Evolutionary conservation across 345 rosid species (phyloP).

Genomic region (Populus ilicifolia): DNA sequence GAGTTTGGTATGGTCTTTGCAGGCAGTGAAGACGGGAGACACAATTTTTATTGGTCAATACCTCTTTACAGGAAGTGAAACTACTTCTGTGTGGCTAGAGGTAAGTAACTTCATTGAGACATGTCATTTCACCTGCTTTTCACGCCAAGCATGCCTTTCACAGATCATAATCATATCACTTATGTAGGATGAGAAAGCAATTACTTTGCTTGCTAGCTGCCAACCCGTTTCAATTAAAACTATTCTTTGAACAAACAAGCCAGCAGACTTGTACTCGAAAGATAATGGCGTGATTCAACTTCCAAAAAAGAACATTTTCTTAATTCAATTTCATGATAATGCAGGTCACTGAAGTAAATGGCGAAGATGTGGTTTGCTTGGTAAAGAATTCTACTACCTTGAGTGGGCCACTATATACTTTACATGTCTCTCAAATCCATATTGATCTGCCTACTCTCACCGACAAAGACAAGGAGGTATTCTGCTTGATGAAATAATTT

Average conservation of each 20-base stretch:
- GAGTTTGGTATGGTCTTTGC: constrained; percentile 26
- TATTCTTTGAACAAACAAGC: neutral
- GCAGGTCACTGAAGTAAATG: constrained; percentile 51
- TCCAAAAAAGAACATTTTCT: neutral
- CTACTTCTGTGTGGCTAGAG: constrained; percentile 71
- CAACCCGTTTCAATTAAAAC: neutral
- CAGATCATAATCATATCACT: neutral
- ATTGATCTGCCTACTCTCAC: constrained; percentile 61
- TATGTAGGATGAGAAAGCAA: neutral
- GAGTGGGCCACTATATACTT: constrained; percentile 48
- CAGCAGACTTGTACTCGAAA: neutral
- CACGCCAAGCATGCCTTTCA: neutral
- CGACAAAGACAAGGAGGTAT: constrained; percentile 60
- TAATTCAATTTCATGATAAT: constrained; percentile 12
- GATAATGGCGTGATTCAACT: neutral
- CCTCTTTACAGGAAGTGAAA: constrained; percentile 67
- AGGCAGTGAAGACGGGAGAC: constrained; percentile 69
- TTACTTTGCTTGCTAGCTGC: constrained; percentile 6
- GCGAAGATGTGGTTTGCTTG: constrained; percentile 64
- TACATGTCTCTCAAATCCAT: constrained; percentile 67
- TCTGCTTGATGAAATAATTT: neutral
- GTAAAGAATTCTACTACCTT: constrained; percentile 62
- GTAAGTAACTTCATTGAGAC: constrained; percentile 28
- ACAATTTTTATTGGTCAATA: constrained; percentile 69
- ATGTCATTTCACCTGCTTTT: neutral